Conservation (phyloP, 2,329 filamentous ascomycete genomes). For the Escovopsis sp. region DNA sequence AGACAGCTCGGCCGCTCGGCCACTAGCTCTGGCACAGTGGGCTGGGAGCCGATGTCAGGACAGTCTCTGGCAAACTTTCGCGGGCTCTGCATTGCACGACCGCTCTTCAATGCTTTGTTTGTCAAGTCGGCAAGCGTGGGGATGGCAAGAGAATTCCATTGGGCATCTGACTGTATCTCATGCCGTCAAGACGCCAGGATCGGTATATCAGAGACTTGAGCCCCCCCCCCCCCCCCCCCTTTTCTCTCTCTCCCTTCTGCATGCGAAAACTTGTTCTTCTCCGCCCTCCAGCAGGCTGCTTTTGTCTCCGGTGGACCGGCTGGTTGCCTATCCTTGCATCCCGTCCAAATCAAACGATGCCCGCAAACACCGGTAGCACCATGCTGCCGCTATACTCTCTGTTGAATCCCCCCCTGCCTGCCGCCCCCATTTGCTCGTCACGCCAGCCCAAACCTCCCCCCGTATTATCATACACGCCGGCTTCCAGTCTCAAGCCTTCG, state of each 20-base stretch:
- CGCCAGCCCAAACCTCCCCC: slow-evolving; percentile 27
- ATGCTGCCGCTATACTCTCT: slow-evolving; percentile 54
- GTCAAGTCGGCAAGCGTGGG: slow-evolving; percentile 13
- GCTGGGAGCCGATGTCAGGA: background rate
- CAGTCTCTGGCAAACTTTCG: background rate
- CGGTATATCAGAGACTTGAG: slow-evolving; percentile 13
- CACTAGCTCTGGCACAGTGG: background rate
- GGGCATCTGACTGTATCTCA: slow-evolving; percentile 11
- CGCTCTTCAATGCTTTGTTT: slow-evolving; percentile 10
- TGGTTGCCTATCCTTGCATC: slow-evolving; percentile 1
- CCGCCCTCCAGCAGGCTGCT: background rate
- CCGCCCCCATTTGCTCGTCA: slow-evolving; percentile 18
- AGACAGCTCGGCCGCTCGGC: background rate
- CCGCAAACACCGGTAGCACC: slow-evolving; percentile 13
- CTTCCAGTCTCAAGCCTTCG: slow-evolving; percentile 12
- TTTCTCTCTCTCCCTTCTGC: background rate
- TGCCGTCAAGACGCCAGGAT: slow-evolving; percentile 11
- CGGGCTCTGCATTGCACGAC: background rate
- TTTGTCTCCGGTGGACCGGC: background rate
- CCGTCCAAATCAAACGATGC: background rate
- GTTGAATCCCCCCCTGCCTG: slow-evolving; percentile 45
- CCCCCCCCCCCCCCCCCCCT: background rate
- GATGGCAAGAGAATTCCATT: slow-evolving; percentile 9
- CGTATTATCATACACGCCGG: background rate
- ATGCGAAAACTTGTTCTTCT: background rate